Percentiles rank a stretch among this genome's conserved stretches.
phyloP scores from a whole-genome alignment of 805 yeast genomes.

The Pichia rugopelliculosa region DNA sequence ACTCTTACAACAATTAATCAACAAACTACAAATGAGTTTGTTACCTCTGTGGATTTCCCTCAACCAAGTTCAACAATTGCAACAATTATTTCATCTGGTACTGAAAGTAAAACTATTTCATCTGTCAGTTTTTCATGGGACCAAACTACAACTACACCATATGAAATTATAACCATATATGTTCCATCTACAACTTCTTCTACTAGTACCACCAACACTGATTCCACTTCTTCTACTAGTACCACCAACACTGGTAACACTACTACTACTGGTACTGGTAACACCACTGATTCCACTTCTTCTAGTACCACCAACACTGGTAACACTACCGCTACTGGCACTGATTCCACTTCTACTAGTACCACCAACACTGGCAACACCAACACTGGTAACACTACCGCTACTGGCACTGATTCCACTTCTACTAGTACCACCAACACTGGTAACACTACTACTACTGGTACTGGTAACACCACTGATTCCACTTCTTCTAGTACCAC shows the following conservation, averaged over 20 bases:
- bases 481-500: neutral
- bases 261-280: neutral
- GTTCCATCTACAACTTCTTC: neutral
- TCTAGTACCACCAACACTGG: neutral
- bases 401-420: neutral
- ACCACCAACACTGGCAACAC: neutral
- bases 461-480: neutral
- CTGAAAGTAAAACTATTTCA: neutral
- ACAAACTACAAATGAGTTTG: neutral
- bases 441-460: neutral
- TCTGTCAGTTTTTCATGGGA: neutral
- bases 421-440: neutral
- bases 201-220: neutral
- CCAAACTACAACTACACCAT: neutral
- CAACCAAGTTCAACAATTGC: conserved; percentile 1
- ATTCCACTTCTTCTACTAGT: neutral
- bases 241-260: neutral
- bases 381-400: neutral
- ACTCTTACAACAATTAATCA: neutral
- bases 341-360: neutral
- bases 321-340: neutral
- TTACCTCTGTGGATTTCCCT: neutral
- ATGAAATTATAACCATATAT: neutral
- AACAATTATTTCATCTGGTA: neutral
- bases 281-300: neutral